Percentiles rank a stretch among this genome's conserved stretches.
Conservation (phyloP, 2,329 filamentous ascomycete genomes). For the Escovopsis sp. region DNA sequence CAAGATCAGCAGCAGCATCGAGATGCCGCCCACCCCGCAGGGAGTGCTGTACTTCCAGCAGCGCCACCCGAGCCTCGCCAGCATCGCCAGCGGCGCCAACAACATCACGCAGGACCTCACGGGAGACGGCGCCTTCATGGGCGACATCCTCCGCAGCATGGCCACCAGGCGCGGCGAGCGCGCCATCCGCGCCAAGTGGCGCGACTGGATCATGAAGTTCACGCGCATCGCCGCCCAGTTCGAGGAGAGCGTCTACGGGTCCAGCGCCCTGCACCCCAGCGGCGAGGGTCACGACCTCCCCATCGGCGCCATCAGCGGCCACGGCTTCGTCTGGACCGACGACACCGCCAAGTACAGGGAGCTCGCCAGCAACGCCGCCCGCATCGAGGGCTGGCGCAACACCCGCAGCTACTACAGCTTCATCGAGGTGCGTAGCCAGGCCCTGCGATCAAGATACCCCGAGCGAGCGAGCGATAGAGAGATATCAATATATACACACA, state of each 20-base stretch:
- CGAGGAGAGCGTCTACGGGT: conserved; percentile 89
- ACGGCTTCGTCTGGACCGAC: conserved; percentile 92
- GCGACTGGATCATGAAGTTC: conserved; percentile 88
- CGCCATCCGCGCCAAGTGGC: conserved; percentile 82
- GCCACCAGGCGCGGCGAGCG: conserved; percentile 76
- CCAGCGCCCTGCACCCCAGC: conserved; percentile 75
- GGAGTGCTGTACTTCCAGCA: conserved; percentile 80
- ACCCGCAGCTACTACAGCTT: conserved; percentile 93
- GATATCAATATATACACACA: too few relatives aligned
- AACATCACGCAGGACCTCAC: conserved; percentile 51
- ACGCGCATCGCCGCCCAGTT: conserved; percentile 85
- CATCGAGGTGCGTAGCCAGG: conserved; percentile 57
- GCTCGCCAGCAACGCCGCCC: conserved; percentile 76
- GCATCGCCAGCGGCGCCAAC: conserved; percentile 27
- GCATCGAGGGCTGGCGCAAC: conserved; percentile 94
- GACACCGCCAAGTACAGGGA: conserved; percentile 69
- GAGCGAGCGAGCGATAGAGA: too few relatives aligned
- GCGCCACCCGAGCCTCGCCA: conserved; percentile 47
- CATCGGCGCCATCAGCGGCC: conserved; percentile 51
- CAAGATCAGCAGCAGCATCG: conserved; percentile 84
- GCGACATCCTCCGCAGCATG: conserved; percentile 70
- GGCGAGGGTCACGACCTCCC: conserved; percentile 52
- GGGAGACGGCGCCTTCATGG: conserved; percentile 81
- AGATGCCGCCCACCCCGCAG: conserved; percentile 67
- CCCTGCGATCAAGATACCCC: too few relatives aligned